Conservation (phyloP, 2,329 filamentous ascomycete species). For the Thielaviopsis musarum region DNA sequence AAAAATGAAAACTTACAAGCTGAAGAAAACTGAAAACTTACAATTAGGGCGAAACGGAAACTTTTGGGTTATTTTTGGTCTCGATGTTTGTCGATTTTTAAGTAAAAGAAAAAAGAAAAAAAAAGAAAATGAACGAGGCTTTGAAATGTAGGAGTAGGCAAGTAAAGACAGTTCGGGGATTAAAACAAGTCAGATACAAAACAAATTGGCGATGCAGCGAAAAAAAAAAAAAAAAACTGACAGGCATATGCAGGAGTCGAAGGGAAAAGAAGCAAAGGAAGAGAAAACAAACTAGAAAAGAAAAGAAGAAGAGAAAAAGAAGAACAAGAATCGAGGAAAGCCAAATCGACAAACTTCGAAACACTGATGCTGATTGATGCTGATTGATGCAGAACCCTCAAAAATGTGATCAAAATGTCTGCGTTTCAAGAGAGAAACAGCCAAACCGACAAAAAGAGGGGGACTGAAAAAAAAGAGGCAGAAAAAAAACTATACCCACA, state of each 20-base stretch:
- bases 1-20: not conserved
- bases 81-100: not conserved
- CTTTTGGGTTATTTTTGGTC: not conserved
- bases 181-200: not conserved
- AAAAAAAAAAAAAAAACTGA: not conserved
- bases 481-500: no score
- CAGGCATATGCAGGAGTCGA: not conserved
- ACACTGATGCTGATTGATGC: no score
- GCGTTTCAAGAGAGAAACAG: not conserved
- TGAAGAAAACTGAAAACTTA: not conserved
- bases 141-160: not conserved
- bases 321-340: not conserved
- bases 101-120: not conserved
- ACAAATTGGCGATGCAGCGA: not conserved
- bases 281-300: not conserved
- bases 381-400: not conserved
- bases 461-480: no score
- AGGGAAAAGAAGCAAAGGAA: not conserved
- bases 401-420: not conserved
- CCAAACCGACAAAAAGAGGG: not conserved
- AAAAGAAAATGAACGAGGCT: not conserved
- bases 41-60: not conserved
- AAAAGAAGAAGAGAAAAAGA: not conserved
- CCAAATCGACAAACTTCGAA: not conserved
- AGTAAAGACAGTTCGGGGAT: not conserved